Base-by-base conservation (phyloP, 2,329 filamentous ascomycete species). In the Apiospora rasikravindrae region DNA sequence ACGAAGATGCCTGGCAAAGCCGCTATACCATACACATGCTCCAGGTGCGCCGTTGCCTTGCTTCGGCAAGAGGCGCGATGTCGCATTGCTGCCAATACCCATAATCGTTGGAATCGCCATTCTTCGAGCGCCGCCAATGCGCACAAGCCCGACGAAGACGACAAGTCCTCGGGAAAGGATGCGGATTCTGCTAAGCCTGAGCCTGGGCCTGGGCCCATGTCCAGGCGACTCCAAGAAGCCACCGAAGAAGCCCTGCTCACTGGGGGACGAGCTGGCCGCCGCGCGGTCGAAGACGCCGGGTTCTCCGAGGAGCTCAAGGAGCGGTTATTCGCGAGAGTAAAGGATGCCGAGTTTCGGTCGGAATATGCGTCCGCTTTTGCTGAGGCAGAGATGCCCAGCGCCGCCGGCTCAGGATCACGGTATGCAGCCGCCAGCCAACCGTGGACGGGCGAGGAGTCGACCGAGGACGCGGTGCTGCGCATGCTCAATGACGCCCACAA, bases 401-500 rank as follows among this genome's bases (percentile, higher is more conserved):
- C 88, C n/a, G 91, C 93, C 16, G 91, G 92, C 22, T 86, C 87
- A 76, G 92, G 91, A 16, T 93, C 92, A 1, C 87, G 90, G 73
- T 89, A 92, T 69, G 88, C 91, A 47, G 94, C 94, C 1, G 86
- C 88, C 0, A 89, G 29, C 45, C 37, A 40, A 91, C 8, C 83
- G 1, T 99, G 96, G 96, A 90, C 88, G 0, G 96, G 96, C 2
- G 86, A 88, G 16, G 96, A 98, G 82, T 86, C 85, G 6, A 83
- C 92, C 1, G 89, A 92, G 76, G 95, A 98, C 80, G 88, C 92
- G 0, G 91, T 94, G 29, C 84, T 97, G 68, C 91, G 96, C 44
- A 98, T 98, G 93, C 82, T 96, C 14, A 89, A 94, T 71, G 94
- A 97, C 79, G 89, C 94, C 37, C 90, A 89, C 73, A 94, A 95